Evolutionary conservation across 345 rosid genomes (phyloP), one percentile per base, ranked within the genome.

Genomic region (Carallia pectinifolia): DNA sequence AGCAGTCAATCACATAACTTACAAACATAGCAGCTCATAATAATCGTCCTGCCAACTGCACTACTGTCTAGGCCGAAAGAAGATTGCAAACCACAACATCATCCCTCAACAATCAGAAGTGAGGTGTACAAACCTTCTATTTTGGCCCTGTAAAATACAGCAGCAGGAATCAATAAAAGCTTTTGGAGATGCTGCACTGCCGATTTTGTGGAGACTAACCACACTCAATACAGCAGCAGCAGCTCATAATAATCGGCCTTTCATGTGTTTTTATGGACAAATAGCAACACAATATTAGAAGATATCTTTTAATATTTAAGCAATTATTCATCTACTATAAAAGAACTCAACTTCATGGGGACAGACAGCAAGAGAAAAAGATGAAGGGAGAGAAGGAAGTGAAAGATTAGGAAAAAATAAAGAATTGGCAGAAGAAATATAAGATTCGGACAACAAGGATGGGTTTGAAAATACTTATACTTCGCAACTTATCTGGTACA

Each of bases 131-230:
- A 64, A 81, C 80, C 81, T 68, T 71, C 77, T 71, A 63, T 77
- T 76, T 76, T 65, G 19, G 69, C 79, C 85, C 83, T 81, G 85
- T 79, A 82, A 77, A 82, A 82, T 61, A 78, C 71, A 81, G 73
- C 75, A 72, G 76, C 81, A 56, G 61, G 75, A 72, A 77, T 81
- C 82, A 81, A 82, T 75, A 77, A 23, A 66, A 60, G 65, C 80
- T 68, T 60, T 23, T 65, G 33, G 70, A 78, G 40, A 61, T 62
- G 58, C 59, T 66, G 62, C 63, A 62, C 63, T 58, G 67, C 71
- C 72, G 60, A 38, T 58, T 50, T 36, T 52, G 62, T n/a, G 59
- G 62, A 62, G 67, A 65, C 67, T 62, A 66, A 55, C 66, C 23
- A 50, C 58, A 73, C 50, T 73, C 37, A 69, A 56, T 23, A 23